Conservation (phyloP, 2,329 filamentous ascomycete species). For the Paraconiothyrium brasiliense region DNA sequence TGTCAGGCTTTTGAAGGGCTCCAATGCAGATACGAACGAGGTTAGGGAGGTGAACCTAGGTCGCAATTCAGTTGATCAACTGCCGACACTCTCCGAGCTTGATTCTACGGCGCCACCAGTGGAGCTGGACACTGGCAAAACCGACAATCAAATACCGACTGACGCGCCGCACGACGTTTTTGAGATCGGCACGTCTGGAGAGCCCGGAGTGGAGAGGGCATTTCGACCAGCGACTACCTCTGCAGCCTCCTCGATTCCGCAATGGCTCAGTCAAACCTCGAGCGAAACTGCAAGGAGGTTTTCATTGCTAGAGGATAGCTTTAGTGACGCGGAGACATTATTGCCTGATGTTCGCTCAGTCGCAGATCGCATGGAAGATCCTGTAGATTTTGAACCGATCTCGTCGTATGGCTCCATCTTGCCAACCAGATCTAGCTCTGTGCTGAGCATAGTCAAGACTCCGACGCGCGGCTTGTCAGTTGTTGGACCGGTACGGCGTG, state of each 20-base stretch:
- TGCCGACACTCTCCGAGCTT: constrained; percentile 28
- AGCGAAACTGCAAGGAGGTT: constrained; percentile 4
- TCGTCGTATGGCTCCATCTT: constrained; percentile 19
- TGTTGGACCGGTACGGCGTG: constrained; percentile 35
- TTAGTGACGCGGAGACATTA: constrained; percentile 43
- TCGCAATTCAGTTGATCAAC: constrained; percentile 10
- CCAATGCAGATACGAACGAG: constrained; percentile 33
- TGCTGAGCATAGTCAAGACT: constrained; percentile 40
- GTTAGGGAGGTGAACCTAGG: constrained; percentile 41
- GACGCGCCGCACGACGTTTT: constrained; percentile 21
- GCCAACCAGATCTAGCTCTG: constrained; percentile 29
- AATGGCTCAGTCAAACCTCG: constrained; percentile 21
- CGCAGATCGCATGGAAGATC: constrained; percentile 27
- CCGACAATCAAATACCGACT: background rate
- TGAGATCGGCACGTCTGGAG: constrained; percentile 39
- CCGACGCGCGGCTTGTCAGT: constrained; percentile 42
- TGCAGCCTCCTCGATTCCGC: constrained; percentile 18
- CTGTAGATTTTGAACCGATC: constrained; percentile 29
- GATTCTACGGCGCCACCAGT: constrained; percentile 25
- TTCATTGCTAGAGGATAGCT: constrained; percentile 35
- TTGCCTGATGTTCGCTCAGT: constrained; percentile 33
- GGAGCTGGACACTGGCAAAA: constrained; percentile 31
- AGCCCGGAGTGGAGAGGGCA: constrained; percentile 26
- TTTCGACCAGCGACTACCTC: background rate
- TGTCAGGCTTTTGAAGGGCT: constrained; percentile 40